Evolutionary conservation across 441 rosid genomes (phyloP).

Genomic region (Omphalea diandra): DNA sequence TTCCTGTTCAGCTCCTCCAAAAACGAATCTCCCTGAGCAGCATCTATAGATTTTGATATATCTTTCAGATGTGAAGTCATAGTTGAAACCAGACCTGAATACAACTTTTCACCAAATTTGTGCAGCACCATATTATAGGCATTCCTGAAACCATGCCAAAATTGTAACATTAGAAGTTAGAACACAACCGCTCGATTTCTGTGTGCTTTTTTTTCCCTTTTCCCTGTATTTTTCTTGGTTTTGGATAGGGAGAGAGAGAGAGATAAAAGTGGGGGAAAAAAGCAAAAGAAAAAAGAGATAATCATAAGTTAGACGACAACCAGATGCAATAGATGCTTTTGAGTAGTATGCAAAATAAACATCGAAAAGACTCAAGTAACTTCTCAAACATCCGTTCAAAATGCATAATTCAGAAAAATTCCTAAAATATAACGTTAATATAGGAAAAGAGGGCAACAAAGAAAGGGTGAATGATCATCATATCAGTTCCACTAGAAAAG

Average conservation of each 20-base stretch:
- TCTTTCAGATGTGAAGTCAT: slow-evolving; percentile 86
- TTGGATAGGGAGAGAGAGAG: background rate
- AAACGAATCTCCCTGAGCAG: slow-evolving; percentile 86
- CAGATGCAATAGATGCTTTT: background rate
- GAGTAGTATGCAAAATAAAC: background rate
- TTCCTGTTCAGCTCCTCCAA: slow-evolving; percentile 89
- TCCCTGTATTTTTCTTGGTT: background rate
- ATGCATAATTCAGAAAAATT: background rate
- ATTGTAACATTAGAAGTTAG: slow-evolving; percentile 1
- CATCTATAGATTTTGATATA: slow-evolving; percentile 75
- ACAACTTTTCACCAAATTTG: slow-evolving; percentile 92
- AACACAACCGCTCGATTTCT: background rate
- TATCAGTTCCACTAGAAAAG: background rate
- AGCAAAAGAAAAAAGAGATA: background rate
- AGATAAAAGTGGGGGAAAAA: background rate
- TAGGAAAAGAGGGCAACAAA: background rate
- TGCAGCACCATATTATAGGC: slow-evolving; percentile 98
- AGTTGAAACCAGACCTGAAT: slow-evolving; percentile 70
- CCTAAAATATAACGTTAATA: background rate
- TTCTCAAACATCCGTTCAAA: too few species aligned
- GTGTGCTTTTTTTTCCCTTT: background rate
- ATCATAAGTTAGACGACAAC: background rate
- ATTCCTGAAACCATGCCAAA: slow-evolving; percentile 52
- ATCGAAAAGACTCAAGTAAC: background rate
- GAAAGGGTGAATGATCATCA: background rate